Evolutionary conservation across 2,329 filamentous ascomycete genomes (phyloP).

Genomic region (Hortaea werneckii): DNA sequence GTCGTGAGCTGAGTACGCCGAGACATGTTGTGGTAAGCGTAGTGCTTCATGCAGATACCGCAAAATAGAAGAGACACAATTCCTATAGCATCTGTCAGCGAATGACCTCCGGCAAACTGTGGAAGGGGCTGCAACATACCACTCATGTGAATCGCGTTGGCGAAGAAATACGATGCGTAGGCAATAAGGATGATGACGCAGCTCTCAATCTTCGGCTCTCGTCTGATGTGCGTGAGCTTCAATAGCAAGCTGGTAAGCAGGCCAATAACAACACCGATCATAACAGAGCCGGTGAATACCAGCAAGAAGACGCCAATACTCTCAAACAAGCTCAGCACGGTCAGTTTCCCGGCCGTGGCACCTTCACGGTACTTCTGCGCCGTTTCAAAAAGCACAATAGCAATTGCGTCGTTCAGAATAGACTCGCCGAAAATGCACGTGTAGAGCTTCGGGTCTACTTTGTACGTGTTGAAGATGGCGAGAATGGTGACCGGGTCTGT

Average conservation of each 20-base stretch:
- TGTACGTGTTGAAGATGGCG: slow-evolving; percentile 98
- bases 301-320: slow-evolving; percentile 89
- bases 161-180: slow-evolving; percentile 96
- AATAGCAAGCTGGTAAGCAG: slow-evolving; percentile 77
- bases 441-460: slow-evolving; percentile 96
- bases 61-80: slow-evolving; percentile 97
- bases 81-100: slow-evolving; percentile 40
- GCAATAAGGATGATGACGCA: slow-evolving; percentile 88
- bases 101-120: too few relatives aligned
- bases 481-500: slow-evolving; percentile 96
- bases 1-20: slow-evolving; percentile 92
- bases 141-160: slow-evolving; percentile 89
- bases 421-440: slow-evolving; percentile 98
- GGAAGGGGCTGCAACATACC: slow-evolving; percentile 46
- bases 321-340: slow-evolving; percentile 75
- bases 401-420: slow-evolving; percentile 94
- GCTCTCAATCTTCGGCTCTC: slow-evolving; percentile 93
- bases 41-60: slow-evolving; percentile 96
- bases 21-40: slow-evolving; percentile 99
- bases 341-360: slow-evolving; percentile 57
- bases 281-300: slow-evolving; percentile 87
- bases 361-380: slow-evolving; percentile 84
- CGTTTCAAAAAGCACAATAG: slow-evolving; percentile 96
- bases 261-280: slow-evolving; percentile 81
- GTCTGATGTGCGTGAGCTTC: slow-evolving; percentile 87